phyloP scores from a whole-genome alignment of 352 stramenopile species.

The Globisporangium camurandrum region DNA sequence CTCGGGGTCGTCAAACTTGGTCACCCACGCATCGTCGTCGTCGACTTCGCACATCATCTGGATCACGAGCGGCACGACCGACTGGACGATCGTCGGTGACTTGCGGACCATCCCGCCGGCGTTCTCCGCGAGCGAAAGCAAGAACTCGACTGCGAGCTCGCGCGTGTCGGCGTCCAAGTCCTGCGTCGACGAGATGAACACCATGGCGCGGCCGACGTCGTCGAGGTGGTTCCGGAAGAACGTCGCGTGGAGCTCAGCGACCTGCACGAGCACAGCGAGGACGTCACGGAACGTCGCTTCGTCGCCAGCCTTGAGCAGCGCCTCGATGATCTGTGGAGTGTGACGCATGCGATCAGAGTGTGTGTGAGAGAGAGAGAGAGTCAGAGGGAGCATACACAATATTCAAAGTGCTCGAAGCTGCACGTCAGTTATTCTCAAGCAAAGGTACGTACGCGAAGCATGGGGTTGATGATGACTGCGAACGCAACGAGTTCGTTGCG shows the following conservation, averaged over 20 bases:
- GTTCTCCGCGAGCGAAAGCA: constrained; percentile 75
- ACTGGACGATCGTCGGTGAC: constrained; percentile 48
- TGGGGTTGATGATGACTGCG: constrained; percentile 54
- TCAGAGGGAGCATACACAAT: not conserved
- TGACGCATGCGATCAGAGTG: not conserved
- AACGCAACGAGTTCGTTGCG: constrained; percentile 62
- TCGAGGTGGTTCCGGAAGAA: constrained; percentile 74
- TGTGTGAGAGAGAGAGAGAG: not conserved
- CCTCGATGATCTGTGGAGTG: constrained; percentile 49
- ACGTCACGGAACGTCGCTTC: constrained; percentile 67
- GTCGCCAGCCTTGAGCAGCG: constrained; percentile 45
- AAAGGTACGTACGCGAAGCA: constrained; percentile 40
- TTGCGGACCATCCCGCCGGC: constrained; percentile 81
- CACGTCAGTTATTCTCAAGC: too few relatives aligned
- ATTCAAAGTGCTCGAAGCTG: too few relatives aligned
- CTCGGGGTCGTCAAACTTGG: constrained; percentile 77
- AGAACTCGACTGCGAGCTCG: constrained; percentile 74
- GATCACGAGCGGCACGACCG: constrained; percentile 64
- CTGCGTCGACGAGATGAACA: constrained; percentile 64
- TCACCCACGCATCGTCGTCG: constrained; percentile 60
- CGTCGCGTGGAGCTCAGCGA: constrained; percentile 72
- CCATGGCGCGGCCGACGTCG: constrained; percentile 67
- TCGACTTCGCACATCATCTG: constrained; percentile 78
- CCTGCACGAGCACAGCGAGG: constrained; percentile 60
- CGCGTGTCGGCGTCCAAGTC: constrained; percentile 64